Base-by-base conservation (phyloP, 768 basidiomycete species). In the Suillus ampliporus region DNA sequence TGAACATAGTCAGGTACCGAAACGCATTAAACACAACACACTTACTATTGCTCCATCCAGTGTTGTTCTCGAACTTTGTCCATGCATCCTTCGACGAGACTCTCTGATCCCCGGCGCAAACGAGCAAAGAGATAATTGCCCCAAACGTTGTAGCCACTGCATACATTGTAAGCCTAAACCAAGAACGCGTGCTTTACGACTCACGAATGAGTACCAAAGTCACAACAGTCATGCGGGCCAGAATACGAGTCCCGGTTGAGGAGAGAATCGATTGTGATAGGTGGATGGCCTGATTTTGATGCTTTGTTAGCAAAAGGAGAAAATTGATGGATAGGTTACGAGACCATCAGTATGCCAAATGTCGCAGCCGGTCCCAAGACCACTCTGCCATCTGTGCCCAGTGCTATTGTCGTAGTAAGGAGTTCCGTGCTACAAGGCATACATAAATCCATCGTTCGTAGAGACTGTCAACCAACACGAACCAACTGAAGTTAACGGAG, bases 1-100 rank as follows among this genome's bases (percentile, higher is more conserved):
- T 71, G 17, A 19, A 21, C 19, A 53, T 3, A 8, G 5, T 66
- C 9, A 66, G 54, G 14, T 21, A 3, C 28, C 13, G 14, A 34
- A 21, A 9, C 21, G 26, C 14, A 35, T 11, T 13, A 15, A n/a
- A 50, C 3, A 43, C 51, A 31, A 47, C 3, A 11, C 46, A 52
- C 65, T 17, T 41, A 65, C 71, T 64, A 28, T 67, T 61, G 3
- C 64, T 63, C 73, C 71, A 71, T 19, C 65, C 71, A 3, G 64
- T 69, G 11, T 72, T 65, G 26, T 73, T 71, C 61, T 73, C 73
- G 6, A 74, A 72, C 34, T 67, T 65, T 9, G 64, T 69, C 56
- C 68, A 67, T 2, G 67, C 71, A 11, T 65, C 67, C 41, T 40
- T 56, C 2, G 71, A 43, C n/a, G 69, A 64, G 14, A 64, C 65